These are phyloP conservation scores for Rickenella mellea DNA, from an alignment of 768 basidiomycete genomes.

Conservation along the genomic window DNA sequence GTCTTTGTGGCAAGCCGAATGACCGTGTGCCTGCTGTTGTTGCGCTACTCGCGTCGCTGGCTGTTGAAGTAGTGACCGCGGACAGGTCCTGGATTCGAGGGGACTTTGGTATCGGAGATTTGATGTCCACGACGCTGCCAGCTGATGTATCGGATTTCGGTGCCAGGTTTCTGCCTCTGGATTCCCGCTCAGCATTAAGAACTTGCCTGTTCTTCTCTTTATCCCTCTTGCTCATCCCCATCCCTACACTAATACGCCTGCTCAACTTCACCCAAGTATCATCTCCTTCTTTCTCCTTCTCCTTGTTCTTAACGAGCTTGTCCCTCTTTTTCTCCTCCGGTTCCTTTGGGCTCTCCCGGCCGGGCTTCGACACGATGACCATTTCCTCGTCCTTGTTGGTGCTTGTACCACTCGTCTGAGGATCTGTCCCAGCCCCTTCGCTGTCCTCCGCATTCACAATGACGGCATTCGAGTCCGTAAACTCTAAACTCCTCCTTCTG, in stretches of 20 bases:
- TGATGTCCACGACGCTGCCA: conserved; percentile 18
- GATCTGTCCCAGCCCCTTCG: background rate
- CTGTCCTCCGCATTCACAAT: background rate
- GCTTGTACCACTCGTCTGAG: background rate
- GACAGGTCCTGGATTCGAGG: too few relatives aligned
- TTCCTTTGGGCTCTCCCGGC: conserved; percentile 14
- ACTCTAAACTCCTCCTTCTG: conserved; percentile 30
- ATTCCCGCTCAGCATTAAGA: conserved; percentile 22
- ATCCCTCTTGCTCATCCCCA: conserved; percentile 31
- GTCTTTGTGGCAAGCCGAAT: too few relatives aligned
- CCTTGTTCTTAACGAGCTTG: conserved; percentile 7
- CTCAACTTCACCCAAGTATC: conserved; percentile 59
- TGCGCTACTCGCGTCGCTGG: background rate
- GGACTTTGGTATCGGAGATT: too few relatives aligned
- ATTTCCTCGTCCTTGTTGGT: conserved; percentile 6
- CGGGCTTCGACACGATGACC: conserved; percentile 4
- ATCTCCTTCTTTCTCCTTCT: conserved; percentile 17
- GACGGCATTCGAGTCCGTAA: background rate
- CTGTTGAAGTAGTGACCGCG: conserved; percentile 9
- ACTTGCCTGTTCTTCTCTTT: conserved; percentile 14
- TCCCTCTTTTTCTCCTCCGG: conserved; percentile 25
- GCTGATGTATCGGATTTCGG: conserved; percentile 19
- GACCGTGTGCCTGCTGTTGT: conserved; percentile 22
- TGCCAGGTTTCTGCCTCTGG: conserved; percentile 20
- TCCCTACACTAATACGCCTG: conserved; percentile 50